Evolutionary conservation across 129 eudicot species (phyloP).

Genomic region (Chrysanthemum lavandulifolium): DNA sequence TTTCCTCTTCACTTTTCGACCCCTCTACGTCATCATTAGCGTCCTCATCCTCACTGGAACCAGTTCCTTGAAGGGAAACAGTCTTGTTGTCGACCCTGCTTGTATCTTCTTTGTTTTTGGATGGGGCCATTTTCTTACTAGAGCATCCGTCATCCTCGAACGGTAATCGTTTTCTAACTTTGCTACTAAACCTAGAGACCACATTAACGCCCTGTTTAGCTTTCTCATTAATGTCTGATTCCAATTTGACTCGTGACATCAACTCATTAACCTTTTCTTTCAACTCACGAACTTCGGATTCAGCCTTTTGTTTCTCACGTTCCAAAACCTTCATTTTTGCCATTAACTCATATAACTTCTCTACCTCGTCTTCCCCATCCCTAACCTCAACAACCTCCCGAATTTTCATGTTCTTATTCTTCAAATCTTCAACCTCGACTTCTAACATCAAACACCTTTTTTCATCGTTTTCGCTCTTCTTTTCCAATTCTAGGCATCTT

Average conservation of each 20-base stretch:
- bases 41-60: too few species aligned
- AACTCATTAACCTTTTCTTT: slow-evolving; percentile 42
- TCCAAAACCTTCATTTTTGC: slow-evolving; percentile 56
- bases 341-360: slow-evolving; percentile 35
- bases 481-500: slow-evolving; percentile 36
- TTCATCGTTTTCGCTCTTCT: slow-evolving; percentile 33
- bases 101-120: too few species aligned
- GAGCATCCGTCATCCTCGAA: too few species aligned
- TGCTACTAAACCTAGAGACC: not conserved
- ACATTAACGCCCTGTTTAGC: not conserved
- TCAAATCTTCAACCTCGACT: slow-evolving; percentile 38
- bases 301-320: slow-evolving; percentile 55
- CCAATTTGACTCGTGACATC: slow-evolving; percentile 21
- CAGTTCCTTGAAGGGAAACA: too few species aligned
- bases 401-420: slow-evolving; percentile 20
- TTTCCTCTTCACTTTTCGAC: too few species aligned
- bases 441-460: slow-evolving; percentile 37
- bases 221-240: not conserved
- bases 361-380: slow-evolving; percentile 25
- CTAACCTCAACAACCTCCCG: not conserved
- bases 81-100: too few species aligned
- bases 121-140: too few species aligned
- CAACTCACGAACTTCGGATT: slow-evolving; percentile 39
- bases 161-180: too few species aligned
- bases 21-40: too few species aligned